These are phyloP conservation scores for Amauroascus niger DNA, from an alignment of 2,329 filamentous ascomycete species.

Conservation along the genomic window DNA sequence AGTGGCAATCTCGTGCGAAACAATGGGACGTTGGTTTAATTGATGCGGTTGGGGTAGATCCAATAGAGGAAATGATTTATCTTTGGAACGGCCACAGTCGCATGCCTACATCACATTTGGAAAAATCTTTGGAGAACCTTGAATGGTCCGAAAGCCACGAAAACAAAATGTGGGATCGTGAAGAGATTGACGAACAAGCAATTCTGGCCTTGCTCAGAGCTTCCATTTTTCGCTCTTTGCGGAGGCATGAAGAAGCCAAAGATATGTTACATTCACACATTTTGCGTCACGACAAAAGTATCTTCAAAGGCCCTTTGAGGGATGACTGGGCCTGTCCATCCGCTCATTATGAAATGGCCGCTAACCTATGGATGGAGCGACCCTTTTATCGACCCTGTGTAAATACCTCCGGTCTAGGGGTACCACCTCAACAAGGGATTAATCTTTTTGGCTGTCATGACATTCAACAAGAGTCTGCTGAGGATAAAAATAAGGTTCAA, in stretches of 20 bases:
- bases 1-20: slow-evolving; percentile 74
- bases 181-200: slow-evolving; percentile 51
- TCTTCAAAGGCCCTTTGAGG: slow-evolving; percentile 44
- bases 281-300: slow-evolving; percentile 46
- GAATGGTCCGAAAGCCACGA: slow-evolving; percentile 58
- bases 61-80: slow-evolving; percentile 82
- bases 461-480: background rate
- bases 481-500: slow-evolving; percentile 37
- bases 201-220: slow-evolving; percentile 58
- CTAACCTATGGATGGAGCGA: slow-evolving; percentile 64
- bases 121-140: slow-evolving; percentile 53
- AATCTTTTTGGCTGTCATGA: background rate
- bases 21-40: slow-evolving; percentile 57
- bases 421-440: background rate
- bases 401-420: no score
- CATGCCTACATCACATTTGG: slow-evolving; percentile 58
- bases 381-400: slow-evolving; percentile 25
- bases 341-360: slow-evolving; percentile 78
- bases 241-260: slow-evolving; percentile 55
- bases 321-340: slow-evolving; percentile 59
- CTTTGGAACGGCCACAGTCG: slow-evolving; percentile 85
- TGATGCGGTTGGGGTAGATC: slow-evolving; percentile 72
- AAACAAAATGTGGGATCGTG: slow-evolving; percentile 43
- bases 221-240: slow-evolving; percentile 55
- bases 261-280: slow-evolving; percentile 53